phyloP scores from a whole-genome alignment of 1,284 basidiomycete genomes.

The Marasmius sp. region DNA sequence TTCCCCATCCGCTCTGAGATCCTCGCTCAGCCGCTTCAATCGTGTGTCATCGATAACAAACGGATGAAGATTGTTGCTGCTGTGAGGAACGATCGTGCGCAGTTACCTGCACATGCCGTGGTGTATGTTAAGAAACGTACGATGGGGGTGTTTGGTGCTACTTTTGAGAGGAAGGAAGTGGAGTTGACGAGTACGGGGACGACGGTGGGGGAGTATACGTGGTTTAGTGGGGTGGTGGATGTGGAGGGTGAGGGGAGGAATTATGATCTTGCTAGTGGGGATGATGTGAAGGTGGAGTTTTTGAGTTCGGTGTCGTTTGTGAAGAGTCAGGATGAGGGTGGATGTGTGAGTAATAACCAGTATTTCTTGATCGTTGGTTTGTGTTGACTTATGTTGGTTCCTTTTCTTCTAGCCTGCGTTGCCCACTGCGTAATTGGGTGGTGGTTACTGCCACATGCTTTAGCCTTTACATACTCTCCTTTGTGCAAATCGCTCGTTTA shows the following conservation, averaged over 20 bases:
- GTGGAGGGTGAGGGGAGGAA: neutral
- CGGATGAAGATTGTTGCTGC: neutral
- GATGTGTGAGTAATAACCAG: too few species aligned
- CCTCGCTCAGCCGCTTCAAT: neutral
- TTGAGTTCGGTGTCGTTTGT: neutral
- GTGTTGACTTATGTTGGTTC: too few species aligned
- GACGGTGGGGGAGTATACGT: neutral
- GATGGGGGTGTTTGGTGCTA: neutral
- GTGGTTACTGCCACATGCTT: too few species aligned
- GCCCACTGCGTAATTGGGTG: too few species aligned
- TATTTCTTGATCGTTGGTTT: neutral
- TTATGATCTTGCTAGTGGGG: neutral
- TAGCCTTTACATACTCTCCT: too few species aligned
- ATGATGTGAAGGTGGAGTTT: neutral
- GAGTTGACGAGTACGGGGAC: neutral
- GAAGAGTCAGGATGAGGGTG: neutral
- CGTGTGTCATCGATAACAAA: neutral
- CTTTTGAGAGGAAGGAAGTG: neutral
- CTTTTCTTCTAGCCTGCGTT: too few species aligned
- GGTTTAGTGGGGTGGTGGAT: neutral
- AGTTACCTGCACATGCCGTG: neutral
- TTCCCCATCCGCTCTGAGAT: neutral
- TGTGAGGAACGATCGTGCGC: neutral
- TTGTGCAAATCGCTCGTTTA: too few species aligned
- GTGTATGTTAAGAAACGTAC: neutral